Evolutionary conservation across 257 asterid species (phyloP).

Genomic region (Nicotiana knightiana): DNA sequence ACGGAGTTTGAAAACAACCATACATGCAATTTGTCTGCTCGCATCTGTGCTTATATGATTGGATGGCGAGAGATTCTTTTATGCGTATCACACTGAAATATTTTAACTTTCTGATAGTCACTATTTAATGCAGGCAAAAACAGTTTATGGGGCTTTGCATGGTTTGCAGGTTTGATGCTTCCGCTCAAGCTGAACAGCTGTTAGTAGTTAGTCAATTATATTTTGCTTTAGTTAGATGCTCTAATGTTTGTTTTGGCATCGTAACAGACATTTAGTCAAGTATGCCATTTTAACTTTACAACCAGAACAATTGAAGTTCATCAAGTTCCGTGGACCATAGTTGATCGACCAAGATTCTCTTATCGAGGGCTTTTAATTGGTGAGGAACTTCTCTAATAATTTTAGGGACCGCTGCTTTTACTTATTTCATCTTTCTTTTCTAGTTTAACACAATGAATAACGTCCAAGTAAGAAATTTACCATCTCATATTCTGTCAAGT

Average conservation of each 20-base stretch:
- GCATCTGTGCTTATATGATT: background rate
- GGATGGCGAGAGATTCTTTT: background rate
- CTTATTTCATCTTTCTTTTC: background rate
- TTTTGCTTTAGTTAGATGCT: background rate
- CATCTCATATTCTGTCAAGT: background rate
- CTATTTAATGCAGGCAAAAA: slow-evolving; percentile 63
- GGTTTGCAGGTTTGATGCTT: slow-evolving; percentile 65
- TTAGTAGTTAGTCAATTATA: background rate
- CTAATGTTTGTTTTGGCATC: background rate
- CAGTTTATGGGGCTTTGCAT: slow-evolving; percentile 90
- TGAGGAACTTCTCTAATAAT: slow-evolving; percentile 23
- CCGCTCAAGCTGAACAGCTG: background rate
- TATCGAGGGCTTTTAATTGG: slow-evolving; percentile 93
- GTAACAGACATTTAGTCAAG: slow-evolving; percentile 88
- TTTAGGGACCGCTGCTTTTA: background rate
- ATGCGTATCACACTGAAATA: background rate
- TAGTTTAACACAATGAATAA: background rate
- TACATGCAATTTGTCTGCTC: background rate
- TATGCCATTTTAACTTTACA: slow-evolving; percentile 51
- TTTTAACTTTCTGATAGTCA: background rate
- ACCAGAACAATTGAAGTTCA: slow-evolving; percentile 53
- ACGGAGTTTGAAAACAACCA: background rate
- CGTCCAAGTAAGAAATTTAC: background rate
- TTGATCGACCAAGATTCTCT: slow-evolving; percentile 81
- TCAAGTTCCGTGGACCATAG: slow-evolving; percentile 79